Base-by-base conservation (phyloP, 768 basidiomycete species). In the Amanita polypyramis region DNA sequence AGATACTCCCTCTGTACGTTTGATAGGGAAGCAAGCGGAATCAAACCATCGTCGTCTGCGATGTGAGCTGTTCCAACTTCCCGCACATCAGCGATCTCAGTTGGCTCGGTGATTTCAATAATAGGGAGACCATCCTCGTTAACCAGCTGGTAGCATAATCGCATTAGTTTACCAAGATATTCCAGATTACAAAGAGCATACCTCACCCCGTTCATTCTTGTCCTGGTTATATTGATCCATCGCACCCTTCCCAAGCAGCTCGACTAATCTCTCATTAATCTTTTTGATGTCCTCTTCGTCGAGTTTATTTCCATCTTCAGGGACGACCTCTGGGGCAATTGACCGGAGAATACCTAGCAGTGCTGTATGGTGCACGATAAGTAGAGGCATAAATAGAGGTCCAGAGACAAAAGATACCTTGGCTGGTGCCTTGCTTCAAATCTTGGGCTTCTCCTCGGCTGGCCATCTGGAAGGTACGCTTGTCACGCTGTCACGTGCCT, bases 51-150 rank as follows among this genome's bases (percentile, higher is more conserved):
- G 21, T 79, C 75, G 19, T 70, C 66, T 32, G 59, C 45, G 15
- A 61, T 45, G n/a, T 55, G 38, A 6, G 57, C 45, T 25, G 57
- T 37, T 8, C 55, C 46, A 1, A 55, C 43, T 17, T 45, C 45
- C n/a, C 44, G 25, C 11, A 54, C 53, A 34, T 55, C 53, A 21
- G 50, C 44, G 23, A 57, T 63, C 17, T 62, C 43, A 3, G 73
- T 56, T 35, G 77, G 78, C 57, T 90, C 87, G 25, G 72, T 74
- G 49, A 90, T 81, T 32, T 90, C 87, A 51, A 88, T 70, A 52
- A 90, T 82, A 9, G 86, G 86, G 33, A 85, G 73, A 2, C 85
- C 85, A 41, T 90, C 85, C 56, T 87, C 84, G 56, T 84, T 85
- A 34, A 82, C 55, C 45, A 82, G 68, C 85, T 88, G 51, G 5